phyloP scores from a whole-genome alignment of 2,329 filamentous ascomycete genomes.

The Stemphylium vesicarium region DNA sequence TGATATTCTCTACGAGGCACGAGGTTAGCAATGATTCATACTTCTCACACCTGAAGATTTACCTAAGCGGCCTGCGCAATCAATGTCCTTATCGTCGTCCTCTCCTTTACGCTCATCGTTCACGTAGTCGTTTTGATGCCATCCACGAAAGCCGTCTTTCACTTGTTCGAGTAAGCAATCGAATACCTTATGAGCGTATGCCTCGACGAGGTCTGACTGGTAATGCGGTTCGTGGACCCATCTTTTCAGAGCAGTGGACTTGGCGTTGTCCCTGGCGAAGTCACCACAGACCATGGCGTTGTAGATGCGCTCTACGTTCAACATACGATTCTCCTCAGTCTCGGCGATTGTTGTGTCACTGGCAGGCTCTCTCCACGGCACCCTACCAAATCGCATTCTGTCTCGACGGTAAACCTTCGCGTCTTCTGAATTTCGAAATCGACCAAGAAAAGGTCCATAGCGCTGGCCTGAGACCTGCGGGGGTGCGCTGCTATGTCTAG shows the following conservation, averaged over 20 bases:
- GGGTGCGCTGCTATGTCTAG: slow-evolving; percentile 5
- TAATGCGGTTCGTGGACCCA: slow-evolving; percentile 43
- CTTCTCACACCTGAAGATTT: neutral
- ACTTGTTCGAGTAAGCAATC: slow-evolving; percentile 41
- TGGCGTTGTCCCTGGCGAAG: slow-evolving; percentile 37
- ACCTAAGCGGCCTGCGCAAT: slow-evolving; percentile 35
- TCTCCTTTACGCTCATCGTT: slow-evolving; percentile 45
- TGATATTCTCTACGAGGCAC: slow-evolving; percentile 30
- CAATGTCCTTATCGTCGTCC: slow-evolving; percentile 40
- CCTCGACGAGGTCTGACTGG: slow-evolving; percentile 36
- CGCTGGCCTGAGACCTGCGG: slow-evolving; percentile 11
- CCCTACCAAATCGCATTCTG: slow-evolving; percentile 33
- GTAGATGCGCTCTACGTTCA: slow-evolving; percentile 39
- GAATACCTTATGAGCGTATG: slow-evolving; percentile 43
- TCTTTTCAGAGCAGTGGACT: slow-evolving; percentile 42
- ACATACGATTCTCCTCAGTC: slow-evolving; percentile 24
- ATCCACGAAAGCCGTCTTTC: slow-evolving; percentile 42
- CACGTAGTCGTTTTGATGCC: slow-evolving; percentile 46
- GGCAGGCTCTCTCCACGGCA: slow-evolving; percentile 32
- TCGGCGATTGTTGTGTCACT: slow-evolving; percentile 31
- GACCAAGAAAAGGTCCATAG: slow-evolving; percentile 29
- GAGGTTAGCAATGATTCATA: neutral
- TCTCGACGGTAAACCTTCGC: slow-evolving; percentile 35
- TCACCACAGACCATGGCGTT: slow-evolving; percentile 42
- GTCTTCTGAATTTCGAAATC: slow-evolving; percentile 25